Base-by-base conservation (phyloP, 2,329 filamentous ascomycete genomes). In the Diaporthe sp. region DNA sequence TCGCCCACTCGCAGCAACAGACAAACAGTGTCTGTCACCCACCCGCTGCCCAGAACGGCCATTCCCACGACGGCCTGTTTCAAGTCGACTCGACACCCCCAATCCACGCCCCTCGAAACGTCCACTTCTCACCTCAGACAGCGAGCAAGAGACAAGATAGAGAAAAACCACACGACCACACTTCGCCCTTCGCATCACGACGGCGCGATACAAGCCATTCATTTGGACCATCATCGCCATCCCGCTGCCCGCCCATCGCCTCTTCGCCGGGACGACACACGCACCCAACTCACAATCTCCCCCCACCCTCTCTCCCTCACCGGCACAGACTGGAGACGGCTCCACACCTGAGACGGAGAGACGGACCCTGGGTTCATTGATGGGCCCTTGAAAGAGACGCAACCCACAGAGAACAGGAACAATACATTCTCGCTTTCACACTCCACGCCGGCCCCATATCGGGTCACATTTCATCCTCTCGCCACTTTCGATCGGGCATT, bases 41-140 rank as follows among this genome's bases (percentile, higher is more conserved):
- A 68, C 65, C 31, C 62, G 49, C 51, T 37, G 59, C 71, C 71
- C 58, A 73, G 58, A 72, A 61, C 46, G 75, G 69, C 61, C 75
- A 59, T 58, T 58, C 25, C 69, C 61, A 73, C 73, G 69, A 69
- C 69, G 73, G 73, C 75, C 75, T 76, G 75, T 75, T 73, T 76
- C 73, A 75, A 73, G 57, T 70, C 73, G 62, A 61, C 61, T 73
- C 75, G 28, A 73, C 68, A 67, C 73, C 62, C 73, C 73, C 49
- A 67, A 75, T 25, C 68, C 58, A 28, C 67, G 67, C 44, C 49
- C 73, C 73, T 72, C 73, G 72, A 73, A 73, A 69, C 75, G 44
- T 39, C 73, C 49, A 28, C 42, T 74, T 74, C 73, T 75, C 46
- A 73, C 69, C 55, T 75, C 75, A 72, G 62, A 46, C 72, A 51